Base-by-base conservation (phyloP, 768 basidiomycete genomes). In the Phylloporus arenicola region DNA sequence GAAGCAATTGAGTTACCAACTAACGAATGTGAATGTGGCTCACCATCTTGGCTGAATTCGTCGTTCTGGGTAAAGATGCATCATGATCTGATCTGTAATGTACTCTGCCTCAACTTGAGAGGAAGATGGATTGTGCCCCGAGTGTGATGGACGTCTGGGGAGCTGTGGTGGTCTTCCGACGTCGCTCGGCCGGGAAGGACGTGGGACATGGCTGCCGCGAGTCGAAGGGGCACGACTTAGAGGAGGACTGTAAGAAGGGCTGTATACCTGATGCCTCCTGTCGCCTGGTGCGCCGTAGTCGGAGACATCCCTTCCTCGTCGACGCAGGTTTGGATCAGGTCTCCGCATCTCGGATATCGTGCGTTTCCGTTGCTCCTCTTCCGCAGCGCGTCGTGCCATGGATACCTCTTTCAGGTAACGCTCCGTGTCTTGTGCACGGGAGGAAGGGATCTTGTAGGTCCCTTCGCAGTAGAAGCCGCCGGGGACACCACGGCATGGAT, bases 401-500 rank as follows among this genome's bases (percentile, higher is more conserved):
- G 59, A 27, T 25, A 61, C 8, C 45, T 68, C 63, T 37, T 60
- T 65, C 31, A 69, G 45, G 47, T 68, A 69, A 19, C 55, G 63
- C 37, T 62, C 68, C 24, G 66, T 64, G 33, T 69, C 66, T 22
- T 67, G 68, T 1, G 68, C 68, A 17, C 62, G 68, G 24, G 68
- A 58, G 34, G 65, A 69, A 2, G 66, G 56, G 35, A 68, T 40
- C 43, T 68, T 68, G 55, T 69, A 68, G 9, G 68, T 68, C 16
- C 66, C 66, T 43, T 68, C 66, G 43, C 66, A 68, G 57, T 54
- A 68, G 56, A 68, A 68, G 27, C 66, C 66, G n/a, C 66, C 66
- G 0, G 66, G 66, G 10, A 68, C 56, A 16, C 66, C 66, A 4
- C 67, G 61, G 27, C 70, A 71, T 16, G 45, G 64, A 37, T 72